Evolutionary conservation across 371 early-diverging fungal genomes (phyloP).

Genomic region (Mortierella sp.): DNA sequence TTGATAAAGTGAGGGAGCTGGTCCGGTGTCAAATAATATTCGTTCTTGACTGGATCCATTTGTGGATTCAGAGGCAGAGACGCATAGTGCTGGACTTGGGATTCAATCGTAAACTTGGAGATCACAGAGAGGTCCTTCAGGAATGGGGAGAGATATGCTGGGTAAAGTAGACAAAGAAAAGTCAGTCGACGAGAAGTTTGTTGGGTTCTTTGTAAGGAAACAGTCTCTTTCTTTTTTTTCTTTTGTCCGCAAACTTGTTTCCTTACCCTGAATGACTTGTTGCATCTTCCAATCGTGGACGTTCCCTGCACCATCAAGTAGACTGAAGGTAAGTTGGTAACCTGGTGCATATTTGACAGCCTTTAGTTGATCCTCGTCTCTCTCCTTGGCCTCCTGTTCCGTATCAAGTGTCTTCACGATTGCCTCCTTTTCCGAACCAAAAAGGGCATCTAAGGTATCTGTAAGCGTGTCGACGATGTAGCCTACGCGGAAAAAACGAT

Average conservation of each 20-base stretch:
- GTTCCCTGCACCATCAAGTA: slow-evolving; percentile 81
- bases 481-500: no score
- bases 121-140: slow-evolving; percentile 41
- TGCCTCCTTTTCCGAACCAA: slow-evolving; percentile 53
- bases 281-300: slow-evolving; percentile 80
- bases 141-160: slow-evolving; percentile 49
- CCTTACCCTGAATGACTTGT: slow-evolving; percentile 67
- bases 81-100: slow-evolving; percentile 77
- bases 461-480: slow-evolving; percentile 23
- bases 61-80: slow-evolving; percentile 72
- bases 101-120: slow-evolving; percentile 53
- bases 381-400: slow-evolving; percentile 5
- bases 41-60: slow-evolving; percentile 49
- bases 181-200: slow-evolving; percentile 30
- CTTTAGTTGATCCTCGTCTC: slow-evolving; percentile 70
- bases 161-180: not conserved
- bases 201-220: slow-evolving; percentile 51
- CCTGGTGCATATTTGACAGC: slow-evolving; percentile 78
- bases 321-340: slow-evolving; percentile 82
- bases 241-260: no score
- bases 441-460: slow-evolving; percentile 48
- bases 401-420: slow-evolving; percentile 27
- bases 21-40: slow-evolving; percentile 63
- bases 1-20: slow-evolving; percentile 85
- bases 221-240: no score